Percentiles rank a stretch among this genome's conserved stretches.
Evolutionary conservation across 805 yeast species (phyloP).

Genomic region (Cephaloascus albidus): DNA sequence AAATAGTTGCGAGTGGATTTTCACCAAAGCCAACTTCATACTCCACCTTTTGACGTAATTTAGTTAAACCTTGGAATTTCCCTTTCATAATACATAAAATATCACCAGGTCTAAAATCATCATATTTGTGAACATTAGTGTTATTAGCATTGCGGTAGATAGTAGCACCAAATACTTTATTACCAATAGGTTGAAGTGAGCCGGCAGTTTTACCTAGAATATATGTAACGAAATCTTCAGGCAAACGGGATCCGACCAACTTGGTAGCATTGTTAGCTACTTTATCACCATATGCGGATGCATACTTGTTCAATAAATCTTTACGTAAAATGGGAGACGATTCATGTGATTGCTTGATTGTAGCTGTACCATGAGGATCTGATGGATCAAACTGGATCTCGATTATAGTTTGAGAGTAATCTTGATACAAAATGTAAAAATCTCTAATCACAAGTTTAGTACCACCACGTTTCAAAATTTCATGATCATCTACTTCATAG

Average conservation of each 20-base stretch:
- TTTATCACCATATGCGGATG: constrained; percentile 40
- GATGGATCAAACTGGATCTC: constrained; percentile 45
- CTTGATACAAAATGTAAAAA: constrained; percentile 64
- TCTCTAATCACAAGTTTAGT: constrained; percentile 42
- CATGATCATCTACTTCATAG: constrained; percentile 57
- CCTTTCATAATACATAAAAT: constrained; percentile 69
- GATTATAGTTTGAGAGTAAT: constrained; percentile 57
- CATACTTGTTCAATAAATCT: constrained; percentile 38
- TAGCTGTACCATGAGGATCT: constrained; percentile 44
- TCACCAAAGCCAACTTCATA: constrained; percentile 50
- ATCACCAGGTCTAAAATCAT: constrained; percentile 77
- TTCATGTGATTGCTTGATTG: constrained; percentile 20
- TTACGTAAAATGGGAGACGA: constrained; percentile 37
- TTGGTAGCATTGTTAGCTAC: constrained; percentile 27
- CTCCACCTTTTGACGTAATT: constrained; percentile 45
- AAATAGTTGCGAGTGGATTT: constrained; percentile 47
- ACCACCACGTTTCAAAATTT: constrained; percentile 48
- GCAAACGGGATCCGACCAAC: constrained; percentile 21
- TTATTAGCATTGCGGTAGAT: constrained; percentile 44
- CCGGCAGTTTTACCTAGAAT: constrained; percentile 28
- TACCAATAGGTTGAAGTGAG: constrained; percentile 50
- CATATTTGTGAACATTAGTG: constrained; percentile 35
- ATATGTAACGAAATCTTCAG: constrained; percentile 20
- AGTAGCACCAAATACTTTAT: constrained; percentile 64
- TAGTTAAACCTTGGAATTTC: constrained; percentile 56